Conservation (phyloP, 2,329 filamentous ascomycete species). For the Calonectria hongkongensis region DNA sequence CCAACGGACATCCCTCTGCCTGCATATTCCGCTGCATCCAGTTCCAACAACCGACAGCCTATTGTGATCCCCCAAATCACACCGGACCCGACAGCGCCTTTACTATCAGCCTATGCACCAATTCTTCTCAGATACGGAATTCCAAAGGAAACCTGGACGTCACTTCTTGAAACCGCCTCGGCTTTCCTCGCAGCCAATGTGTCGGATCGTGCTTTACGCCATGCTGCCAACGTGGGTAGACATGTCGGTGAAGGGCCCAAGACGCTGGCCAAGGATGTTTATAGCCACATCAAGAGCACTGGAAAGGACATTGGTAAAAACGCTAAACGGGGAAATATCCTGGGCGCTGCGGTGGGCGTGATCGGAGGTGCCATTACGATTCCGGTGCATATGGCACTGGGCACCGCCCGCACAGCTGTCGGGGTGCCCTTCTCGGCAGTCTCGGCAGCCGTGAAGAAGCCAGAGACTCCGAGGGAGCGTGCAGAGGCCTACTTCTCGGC, state of each 20-base stretch:
- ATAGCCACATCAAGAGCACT: slow-evolving; percentile 60
- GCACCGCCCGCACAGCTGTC: slow-evolving; percentile 59
- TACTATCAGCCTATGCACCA: slow-evolving; percentile 63
- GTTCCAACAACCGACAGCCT: slow-evolving; percentile 49
- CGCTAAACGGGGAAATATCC: slow-evolving; percentile 62
- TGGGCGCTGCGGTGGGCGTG: slow-evolving; percentile 61
- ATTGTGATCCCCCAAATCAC: slow-evolving; percentile 65
- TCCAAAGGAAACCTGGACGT: slow-evolving; percentile 58
- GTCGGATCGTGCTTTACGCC: slow-evolving; percentile 64
- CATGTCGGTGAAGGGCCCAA: slow-evolving; percentile 60
- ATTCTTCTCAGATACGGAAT: slow-evolving; percentile 62
- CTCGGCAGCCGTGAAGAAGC: slow-evolving; percentile 60
- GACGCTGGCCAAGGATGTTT: slow-evolving; percentile 60
- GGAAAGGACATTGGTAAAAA: slow-evolving; percentile 60
- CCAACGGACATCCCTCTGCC: slow-evolving; percentile 58
- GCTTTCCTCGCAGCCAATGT: slow-evolving; percentile 68
- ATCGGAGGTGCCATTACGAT: slow-evolving; percentile 63
- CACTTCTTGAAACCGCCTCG: slow-evolving; percentile 64
- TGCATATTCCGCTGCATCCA: slow-evolving; percentile 53
- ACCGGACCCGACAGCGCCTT: slow-evolving; percentile 60
- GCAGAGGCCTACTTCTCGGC: slow-evolving; percentile 64
- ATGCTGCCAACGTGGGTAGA: slow-evolving; percentile 64
- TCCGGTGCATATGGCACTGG: slow-evolving; percentile 61
- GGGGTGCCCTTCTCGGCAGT: slow-evolving; percentile 60
- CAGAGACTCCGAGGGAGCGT: slow-evolving; percentile 64